Conservation (phyloP, 768 basidiomycete species). For the Russula emetica region DNA sequence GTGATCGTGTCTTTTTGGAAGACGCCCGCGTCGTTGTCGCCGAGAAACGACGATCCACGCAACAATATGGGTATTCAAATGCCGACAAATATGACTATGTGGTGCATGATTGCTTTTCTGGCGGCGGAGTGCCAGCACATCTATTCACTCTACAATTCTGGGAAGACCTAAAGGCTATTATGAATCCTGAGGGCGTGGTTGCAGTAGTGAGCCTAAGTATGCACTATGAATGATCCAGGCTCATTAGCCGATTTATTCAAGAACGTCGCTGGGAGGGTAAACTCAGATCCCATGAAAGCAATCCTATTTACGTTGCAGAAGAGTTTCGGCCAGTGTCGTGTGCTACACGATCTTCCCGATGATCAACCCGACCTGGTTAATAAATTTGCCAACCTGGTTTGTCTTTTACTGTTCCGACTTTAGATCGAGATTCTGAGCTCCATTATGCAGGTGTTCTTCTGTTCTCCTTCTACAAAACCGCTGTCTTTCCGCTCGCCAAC, state of each 20-base stretch:
- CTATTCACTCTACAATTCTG: slow-evolving; percentile 85
- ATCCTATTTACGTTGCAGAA: slow-evolving; percentile 65
- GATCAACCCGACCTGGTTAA: slow-evolving; percentile 43
- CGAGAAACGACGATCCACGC: slow-evolving; percentile 30
- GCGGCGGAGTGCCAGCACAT: slow-evolving; percentile 83
- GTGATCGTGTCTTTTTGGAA: slow-evolving; percentile 60
- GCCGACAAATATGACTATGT: slow-evolving; percentile 58
- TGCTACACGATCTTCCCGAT: slow-evolving; percentile 67
- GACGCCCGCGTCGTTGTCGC: slow-evolving; percentile 54
- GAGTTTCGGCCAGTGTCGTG: slow-evolving; percentile 75
- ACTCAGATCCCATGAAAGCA: slow-evolving; percentile 57
- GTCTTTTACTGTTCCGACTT: slow-evolving; percentile 25
- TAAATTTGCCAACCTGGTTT: slow-evolving; percentile 72
- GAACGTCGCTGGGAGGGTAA: slow-evolving; percentile 81
- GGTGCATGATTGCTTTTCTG: slow-evolving; percentile 91
- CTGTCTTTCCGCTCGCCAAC: slow-evolving; percentile 55
- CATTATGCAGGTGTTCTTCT: slow-evolving; percentile 71
- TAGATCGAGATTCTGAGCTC: background rate
- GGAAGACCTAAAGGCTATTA: slow-evolving; percentile 57
- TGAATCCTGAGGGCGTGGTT: slow-evolving; percentile 69
- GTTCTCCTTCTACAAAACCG: slow-evolving; percentile 52
- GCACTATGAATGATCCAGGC: background rate
- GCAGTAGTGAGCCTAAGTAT: slow-evolving; percentile 59
- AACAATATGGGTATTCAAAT: slow-evolving; percentile 30
- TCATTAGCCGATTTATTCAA: slow-evolving; percentile 32